Conservation (phyloP, 306 rosid genomes). For the Mucuna pruriens region DNA sequence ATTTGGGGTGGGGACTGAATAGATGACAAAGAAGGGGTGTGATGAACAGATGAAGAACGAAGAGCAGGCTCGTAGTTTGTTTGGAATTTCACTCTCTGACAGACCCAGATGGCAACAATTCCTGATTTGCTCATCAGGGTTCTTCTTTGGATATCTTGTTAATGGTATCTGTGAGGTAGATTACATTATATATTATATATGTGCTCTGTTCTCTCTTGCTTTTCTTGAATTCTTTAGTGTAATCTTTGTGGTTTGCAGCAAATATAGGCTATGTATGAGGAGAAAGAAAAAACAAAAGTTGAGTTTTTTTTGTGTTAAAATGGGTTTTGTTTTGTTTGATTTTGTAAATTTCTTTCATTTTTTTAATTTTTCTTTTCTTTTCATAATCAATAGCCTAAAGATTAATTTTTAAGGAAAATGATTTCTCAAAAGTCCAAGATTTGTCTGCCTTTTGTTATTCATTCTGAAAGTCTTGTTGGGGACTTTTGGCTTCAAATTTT, state of each 20-base stretch:
- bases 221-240: slow-evolving; percentile 20
- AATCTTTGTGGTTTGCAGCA: not conserved
- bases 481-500: slow-evolving; percentile 10
- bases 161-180: slow-evolving; percentile 94
- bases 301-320: not conserved
- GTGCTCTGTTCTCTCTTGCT: slow-evolving; percentile 8
- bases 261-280: not conserved
- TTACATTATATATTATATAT: not conserved
- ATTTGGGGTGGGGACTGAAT: slow-evolving; percentile 33
- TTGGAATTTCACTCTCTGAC: slow-evolving; percentile 91
- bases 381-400: not conserved
- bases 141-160: slow-evolving; percentile 94
- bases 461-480: slow-evolving; percentile 22
- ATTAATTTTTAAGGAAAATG: slow-evolving; percentile 25
- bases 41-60: slow-evolving; percentile 66
- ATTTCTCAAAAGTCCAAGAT: slow-evolving; percentile 25
- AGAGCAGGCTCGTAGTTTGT: slow-evolving; percentile 76
- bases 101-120: slow-evolving; percentile 90
- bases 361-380: not conserved
- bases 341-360: not conserved
- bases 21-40: not conserved
- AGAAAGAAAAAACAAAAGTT: slow-evolving; percentile 9
- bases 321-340: slow-evolving; percentile 34
- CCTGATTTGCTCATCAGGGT: slow-evolving; percentile 91
- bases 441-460: slow-evolving; percentile 17